These are phyloP conservation scores for Acer saccharum DNA, from an alignment of 345 rosid genomes.

Conservation along the genomic window DNA sequence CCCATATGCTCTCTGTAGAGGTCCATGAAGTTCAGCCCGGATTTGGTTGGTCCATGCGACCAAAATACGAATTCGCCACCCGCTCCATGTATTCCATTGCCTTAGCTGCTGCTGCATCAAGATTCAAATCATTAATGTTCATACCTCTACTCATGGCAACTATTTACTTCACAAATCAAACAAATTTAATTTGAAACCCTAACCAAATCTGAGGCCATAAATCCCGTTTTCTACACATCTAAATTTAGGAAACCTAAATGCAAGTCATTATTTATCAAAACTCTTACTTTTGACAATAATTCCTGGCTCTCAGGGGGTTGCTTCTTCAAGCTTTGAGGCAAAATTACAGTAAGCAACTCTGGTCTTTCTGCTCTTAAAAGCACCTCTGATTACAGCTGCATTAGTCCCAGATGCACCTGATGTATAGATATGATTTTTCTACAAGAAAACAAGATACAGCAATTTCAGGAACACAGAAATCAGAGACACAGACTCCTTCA, in stretches of 20 bases:
- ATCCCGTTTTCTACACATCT: neutral
- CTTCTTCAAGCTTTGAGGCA: conserved; percentile 89
- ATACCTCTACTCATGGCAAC: neutral
- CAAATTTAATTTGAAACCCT: neutral
- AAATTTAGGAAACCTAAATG: neutral
- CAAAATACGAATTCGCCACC: no score
- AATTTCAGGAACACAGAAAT: conserved; percentile 21
- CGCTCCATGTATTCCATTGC: no score
- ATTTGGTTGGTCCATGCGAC: no score
- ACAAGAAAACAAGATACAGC: conserved; percentile 30
- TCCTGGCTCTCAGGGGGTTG: conserved; percentile 99
- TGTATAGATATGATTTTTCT: conserved; percentile 98
- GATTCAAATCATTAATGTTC: neutral
- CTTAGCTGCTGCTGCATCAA: no score
- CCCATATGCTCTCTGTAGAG: no score
- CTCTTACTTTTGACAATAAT: conserved; percentile 73
- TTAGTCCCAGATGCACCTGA: conserved; percentile 66
- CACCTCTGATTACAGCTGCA: conserved; percentile 96
- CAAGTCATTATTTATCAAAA: conserved; percentile 2
- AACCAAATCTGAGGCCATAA: neutral
- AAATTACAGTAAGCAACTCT: conserved; percentile 84
- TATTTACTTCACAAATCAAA: neutral
- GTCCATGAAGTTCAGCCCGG: no score
- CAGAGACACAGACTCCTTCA: neutral
- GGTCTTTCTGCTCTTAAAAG: conserved; percentile 94